Conservation (phyloP, 176 grass and related monocot genomes). For the Sorghum bicolor region DNA sequence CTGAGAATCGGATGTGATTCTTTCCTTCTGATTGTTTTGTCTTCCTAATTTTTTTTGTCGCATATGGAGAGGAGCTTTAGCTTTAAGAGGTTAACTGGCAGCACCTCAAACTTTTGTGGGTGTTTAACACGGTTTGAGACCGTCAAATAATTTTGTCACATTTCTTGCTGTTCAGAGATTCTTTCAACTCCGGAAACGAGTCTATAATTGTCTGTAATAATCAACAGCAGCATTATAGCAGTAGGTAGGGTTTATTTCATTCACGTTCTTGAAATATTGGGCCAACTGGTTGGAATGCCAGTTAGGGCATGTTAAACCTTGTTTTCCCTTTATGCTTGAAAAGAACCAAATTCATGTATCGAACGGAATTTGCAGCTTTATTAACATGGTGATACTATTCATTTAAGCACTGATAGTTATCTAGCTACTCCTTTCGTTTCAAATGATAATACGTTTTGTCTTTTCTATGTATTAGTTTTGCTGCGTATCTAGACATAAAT, state of each 20-base stretch:
- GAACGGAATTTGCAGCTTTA: background rate
- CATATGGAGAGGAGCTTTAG: slow-evolving; percentile 37
- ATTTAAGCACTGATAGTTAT: background rate
- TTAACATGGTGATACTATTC: background rate
- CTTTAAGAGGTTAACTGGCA: slow-evolving; percentile 40
- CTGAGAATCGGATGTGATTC: slow-evolving; percentile 30
- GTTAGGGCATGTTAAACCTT: background rate
- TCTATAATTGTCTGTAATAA: slow-evolving; percentile 43
- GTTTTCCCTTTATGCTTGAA: background rate
- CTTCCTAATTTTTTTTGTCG: slow-evolving; percentile 29
- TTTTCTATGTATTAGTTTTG: too few species aligned
- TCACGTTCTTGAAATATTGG: slow-evolving; percentile 1
- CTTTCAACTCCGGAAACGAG: background rate
- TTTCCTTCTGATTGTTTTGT: slow-evolving; percentile 20
- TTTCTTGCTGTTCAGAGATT: slow-evolving; percentile 33
- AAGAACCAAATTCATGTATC: background rate
- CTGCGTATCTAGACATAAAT: too few species aligned
- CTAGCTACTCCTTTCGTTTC: too few species aligned
- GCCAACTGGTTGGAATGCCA: background rate
- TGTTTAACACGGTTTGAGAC: slow-evolving; percentile 29
- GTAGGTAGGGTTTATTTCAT: slow-evolving; percentile 27
- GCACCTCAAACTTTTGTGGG: slow-evolving; percentile 29
- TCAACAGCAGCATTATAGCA: slow-evolving; percentile 4
- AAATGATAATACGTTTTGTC: too few species aligned
- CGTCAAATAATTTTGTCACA: slow-evolving; percentile 37